Conservation (phyloP, 31 red algal species). For the Bonnemaisonia californica region DNA sequence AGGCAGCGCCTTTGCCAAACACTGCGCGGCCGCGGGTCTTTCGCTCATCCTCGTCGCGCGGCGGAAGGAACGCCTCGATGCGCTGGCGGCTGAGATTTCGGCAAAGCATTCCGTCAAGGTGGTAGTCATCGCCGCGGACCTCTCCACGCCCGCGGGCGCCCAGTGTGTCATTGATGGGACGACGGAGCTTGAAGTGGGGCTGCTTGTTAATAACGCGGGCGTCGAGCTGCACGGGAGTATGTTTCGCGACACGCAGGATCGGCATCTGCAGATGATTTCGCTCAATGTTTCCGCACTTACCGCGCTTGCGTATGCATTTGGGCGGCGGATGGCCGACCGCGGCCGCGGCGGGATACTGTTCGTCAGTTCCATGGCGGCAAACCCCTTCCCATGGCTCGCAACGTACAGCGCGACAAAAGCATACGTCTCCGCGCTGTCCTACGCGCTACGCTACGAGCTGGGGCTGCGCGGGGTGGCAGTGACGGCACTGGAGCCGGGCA, state of each 20-base stretch:
- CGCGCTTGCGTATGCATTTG: slow-evolving; percentile 64
- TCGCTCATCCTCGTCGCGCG: slow-evolving; percentile 78
- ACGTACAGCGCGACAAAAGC: slow-evolving; percentile 27
- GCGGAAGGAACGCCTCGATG: slow-evolving; percentile 41
- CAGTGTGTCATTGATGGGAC: slow-evolving; percentile 27
- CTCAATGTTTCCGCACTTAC: slow-evolving; percentile 77
- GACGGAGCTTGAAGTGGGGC: slow-evolving; percentile 34
- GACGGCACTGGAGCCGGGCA: slow-evolving; percentile 11
- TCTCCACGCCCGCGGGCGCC: slow-evolving; percentile 44
- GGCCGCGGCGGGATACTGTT: slow-evolving; percentile 29
- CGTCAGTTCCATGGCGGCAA: background rate
- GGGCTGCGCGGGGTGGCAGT: background rate
- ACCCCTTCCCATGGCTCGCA: slow-evolving; percentile 15
- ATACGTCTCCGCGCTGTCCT: slow-evolving; percentile 3
- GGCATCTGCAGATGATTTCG: slow-evolving; percentile 46
- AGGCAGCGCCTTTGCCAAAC: slow-evolving; percentile 71
- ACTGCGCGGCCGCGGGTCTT: slow-evolving; percentile 64
- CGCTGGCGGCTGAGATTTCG: slow-evolving; percentile 41
- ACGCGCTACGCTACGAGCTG: slow-evolving; percentile 5
- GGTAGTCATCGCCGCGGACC: slow-evolving; percentile 63
- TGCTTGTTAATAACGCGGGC: slow-evolving; percentile 96
- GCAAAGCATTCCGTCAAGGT: slow-evolving; percentile 26
- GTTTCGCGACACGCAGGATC: slow-evolving; percentile 32
- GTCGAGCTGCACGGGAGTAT: slow-evolving; percentile 74
- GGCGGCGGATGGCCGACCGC: slow-evolving; percentile 34